Conservation (phyloP, 2,329 filamentous ascomycete genomes). For the Beauveria sp. region DNA sequence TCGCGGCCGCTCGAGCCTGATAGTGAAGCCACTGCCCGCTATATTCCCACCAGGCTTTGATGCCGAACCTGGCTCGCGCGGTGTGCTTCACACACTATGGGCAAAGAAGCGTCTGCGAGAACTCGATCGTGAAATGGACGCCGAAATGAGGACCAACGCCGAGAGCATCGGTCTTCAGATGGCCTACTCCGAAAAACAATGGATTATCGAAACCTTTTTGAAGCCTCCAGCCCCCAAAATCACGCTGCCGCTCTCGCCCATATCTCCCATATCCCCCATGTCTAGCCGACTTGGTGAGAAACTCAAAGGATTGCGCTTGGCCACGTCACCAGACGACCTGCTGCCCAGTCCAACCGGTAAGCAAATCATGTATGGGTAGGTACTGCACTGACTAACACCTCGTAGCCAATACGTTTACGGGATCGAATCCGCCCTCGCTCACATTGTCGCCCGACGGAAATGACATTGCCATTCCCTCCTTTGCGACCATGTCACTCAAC, state of each 20-base stretch:
- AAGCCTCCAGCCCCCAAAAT: constrained; percentile 15
- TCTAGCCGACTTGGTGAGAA: constrained; percentile 71
- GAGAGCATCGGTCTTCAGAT: constrained; percentile 82
- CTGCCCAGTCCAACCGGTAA: constrained; percentile 45
- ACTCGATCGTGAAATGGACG: constrained; percentile 67
- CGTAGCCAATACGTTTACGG: constrained; percentile 29
- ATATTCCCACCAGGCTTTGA: constrained; percentile 76
- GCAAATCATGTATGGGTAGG: constrained; percentile 17
- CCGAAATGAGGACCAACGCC: constrained; percentile 63
- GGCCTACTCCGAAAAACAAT: constrained; percentile 73
- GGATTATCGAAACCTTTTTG: constrained; percentile 73
- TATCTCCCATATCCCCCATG: constrained; percentile 55
- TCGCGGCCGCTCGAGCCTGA: constrained; percentile 31
- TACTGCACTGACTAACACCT: constrained; percentile 1
- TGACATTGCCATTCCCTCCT: constrained; percentile 29
- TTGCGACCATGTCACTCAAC: constrained; percentile 28
- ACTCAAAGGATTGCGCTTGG: constrained; percentile 68
- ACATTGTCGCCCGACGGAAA: constrained; percentile 24
- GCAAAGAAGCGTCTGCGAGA: constrained; percentile 73
- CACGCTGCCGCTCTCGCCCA: constrained; percentile 45
- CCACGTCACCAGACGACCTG: constrained; percentile 62
- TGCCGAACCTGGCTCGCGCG: constrained; percentile 63
- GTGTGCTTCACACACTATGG: constrained; percentile 85
- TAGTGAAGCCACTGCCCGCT: constrained; percentile 74
- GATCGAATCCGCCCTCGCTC: constrained; percentile 24